Evolutionary conservation across 441 rosid species (phyloP), one percentile per base, ranked within the genome.

Genomic region (Adansonia grandidieri): DNA sequence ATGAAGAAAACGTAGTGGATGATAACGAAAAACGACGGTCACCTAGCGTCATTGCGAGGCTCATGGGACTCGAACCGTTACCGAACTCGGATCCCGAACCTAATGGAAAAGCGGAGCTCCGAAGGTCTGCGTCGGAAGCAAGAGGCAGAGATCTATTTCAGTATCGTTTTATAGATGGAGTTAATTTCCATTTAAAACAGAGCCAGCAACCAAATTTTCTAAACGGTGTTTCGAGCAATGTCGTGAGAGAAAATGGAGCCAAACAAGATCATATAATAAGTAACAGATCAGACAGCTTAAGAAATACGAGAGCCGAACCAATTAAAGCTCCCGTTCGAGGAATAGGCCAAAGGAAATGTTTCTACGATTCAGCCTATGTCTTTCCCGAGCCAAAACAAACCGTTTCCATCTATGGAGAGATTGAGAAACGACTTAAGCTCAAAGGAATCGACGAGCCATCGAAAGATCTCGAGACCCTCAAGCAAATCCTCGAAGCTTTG

Each of bases 91-190:
- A 86, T 78, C 84, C 87, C 2, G 89, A 85, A 9, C 86, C 85
- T n/a, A 75, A 57, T 2, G 80, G 83, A 76, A 86, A 84, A 78
- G 82, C 86, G 14, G 89, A 89, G 82, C 91, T 92, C 2, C 88
- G 97, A 84, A 90, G 99, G 91, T 94, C 94, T 48, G 94, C 94
- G 8, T 96, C 98, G 11, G 97, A 93, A 84, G 94, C 98, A 1
- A 86, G 97, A 75, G 91, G 78, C 79, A 88, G 86, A 80, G 97
- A 91, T 72, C 76, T 84, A 28, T 64, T 71, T 62, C 87, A 80
- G 72, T 87, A 86, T 71, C 85, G 89, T 15, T 91, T 92, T 84
- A 80, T 88, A 0, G 98, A 92, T 58, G 89, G 84, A 78, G 79
- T 79, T 79, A 86, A 81, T 88, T 86, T 87, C 57, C 92, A 86